phyloP scores from a whole-genome alignment of 2,329 filamentous ascomycete species.

The Paraphoma sp. region DNA sequence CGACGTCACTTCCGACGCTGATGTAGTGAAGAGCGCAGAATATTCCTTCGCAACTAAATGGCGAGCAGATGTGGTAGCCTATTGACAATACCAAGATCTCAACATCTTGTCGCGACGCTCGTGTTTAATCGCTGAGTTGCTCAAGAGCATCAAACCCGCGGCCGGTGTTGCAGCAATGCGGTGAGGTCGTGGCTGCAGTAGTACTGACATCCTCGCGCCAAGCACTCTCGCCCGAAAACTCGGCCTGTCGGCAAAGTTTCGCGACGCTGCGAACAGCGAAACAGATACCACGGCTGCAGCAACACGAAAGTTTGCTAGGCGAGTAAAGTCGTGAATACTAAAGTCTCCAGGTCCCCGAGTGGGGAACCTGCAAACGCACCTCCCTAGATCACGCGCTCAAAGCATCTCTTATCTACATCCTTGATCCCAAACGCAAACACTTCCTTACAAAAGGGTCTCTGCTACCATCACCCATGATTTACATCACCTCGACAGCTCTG shows the following conservation, averaged over 20 bases:
- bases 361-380: background rate
- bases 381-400: background rate
- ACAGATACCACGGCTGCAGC: background rate
- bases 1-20: too few relatives aligned
- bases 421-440: background rate
- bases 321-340: background rate
- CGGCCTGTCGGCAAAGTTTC: constrained; percentile 14
- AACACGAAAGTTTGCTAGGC: background rate
- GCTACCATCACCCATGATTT: constrained; percentile 1
- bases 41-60: too few relatives aligned
- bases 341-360: background rate
- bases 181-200: background rate
- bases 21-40: too few relatives aligned
- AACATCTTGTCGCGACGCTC: too few relatives aligned
- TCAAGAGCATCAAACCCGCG: background rate
- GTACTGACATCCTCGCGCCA: constrained; percentile 5
- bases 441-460: background rate
- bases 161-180: background rate
- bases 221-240: constrained; percentile 22
- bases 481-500: background rate
- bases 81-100: too few relatives aligned
- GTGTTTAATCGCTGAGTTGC: too few relatives aligned
- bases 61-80: too few relatives aligned
- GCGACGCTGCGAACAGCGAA: background rate
- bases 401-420: background rate